Evolutionary conservation across 441 rosid species (phyloP).

Genomic region (Arabidopsis lyrata): DNA sequence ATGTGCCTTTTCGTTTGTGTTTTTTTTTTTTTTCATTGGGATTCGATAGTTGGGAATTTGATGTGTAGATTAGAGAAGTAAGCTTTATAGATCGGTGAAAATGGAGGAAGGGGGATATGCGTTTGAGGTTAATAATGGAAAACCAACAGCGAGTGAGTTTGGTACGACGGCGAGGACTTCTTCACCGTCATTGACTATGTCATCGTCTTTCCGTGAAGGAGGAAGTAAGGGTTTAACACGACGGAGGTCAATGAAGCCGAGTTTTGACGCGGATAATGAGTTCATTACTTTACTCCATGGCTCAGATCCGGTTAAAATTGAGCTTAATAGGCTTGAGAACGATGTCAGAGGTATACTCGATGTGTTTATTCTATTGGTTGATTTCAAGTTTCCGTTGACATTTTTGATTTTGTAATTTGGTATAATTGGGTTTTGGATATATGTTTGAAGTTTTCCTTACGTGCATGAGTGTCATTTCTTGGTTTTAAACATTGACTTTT

Average conservation of each 20-base stretch:
- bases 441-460: slow-evolving; percentile 23
- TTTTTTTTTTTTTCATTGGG: background rate
- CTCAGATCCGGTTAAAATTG: slow-evolving; percentile 97
- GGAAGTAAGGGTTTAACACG: slow-evolving; percentile 37
- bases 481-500: slow-evolving; percentile 27
- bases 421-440: slow-evolving; percentile 29
- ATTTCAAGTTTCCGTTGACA: slow-evolving; percentile 50
- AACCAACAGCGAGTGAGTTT: slow-evolving; percentile 44
- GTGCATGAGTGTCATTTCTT: slow-evolving; percentile 33
- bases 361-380: slow-evolving; percentile 47
- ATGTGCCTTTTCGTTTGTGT: background rate
- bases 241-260: slow-evolving; percentile 55
- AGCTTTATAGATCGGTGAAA: slow-evolving; percentile 59
- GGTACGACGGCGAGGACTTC: slow-evolving; percentile 38
- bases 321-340: slow-evolving; percentile 94
- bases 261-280: slow-evolving; percentile 95
- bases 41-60: slow-evolving; percentile 32
- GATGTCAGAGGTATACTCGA: slow-evolving; percentile 94
- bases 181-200: slow-evolving; percentile 33
- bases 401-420: slow-evolving; percentile 19
- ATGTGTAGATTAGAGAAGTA: slow-evolving; percentile 20
- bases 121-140: slow-evolving; percentile 47
- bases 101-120: slow-evolving; percentile 78
- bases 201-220: slow-evolving; percentile 32
- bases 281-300: slow-evolving; percentile 89